Evolutionary conservation across 1,139 yeast species (phyloP), one percentile per base, ranked within the genome.

Genomic region (Blastobotrys illinoisensis): DNA sequence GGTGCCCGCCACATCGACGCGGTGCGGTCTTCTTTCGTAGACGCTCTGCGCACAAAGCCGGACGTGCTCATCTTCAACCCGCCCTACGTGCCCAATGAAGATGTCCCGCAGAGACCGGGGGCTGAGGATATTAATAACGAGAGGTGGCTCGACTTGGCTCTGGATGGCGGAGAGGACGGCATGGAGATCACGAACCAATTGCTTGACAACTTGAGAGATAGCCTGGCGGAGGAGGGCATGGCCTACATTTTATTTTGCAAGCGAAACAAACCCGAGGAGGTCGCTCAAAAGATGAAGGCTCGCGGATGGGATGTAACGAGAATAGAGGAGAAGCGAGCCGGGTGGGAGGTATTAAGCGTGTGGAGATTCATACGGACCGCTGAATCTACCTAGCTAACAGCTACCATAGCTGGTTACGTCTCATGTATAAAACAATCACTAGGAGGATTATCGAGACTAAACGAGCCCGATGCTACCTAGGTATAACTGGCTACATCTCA

Each of bases 301-400:
- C 62, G 64, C 13, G 84, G 85, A 0, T 88, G 95, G 95, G 55
- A 55, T 0, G 82, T 79, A 0, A 73, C 74, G 5, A 61, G 71
- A 20, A 74, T 87, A 1, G 76, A 82, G 7, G 75, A 77, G 52
- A 75, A 97, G 54, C 88, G 87, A 64, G 97, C 97, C 0, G 98
- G 98, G 0, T 89, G 97, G 97, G 99, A 93, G 69, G 93, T 87
- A n/a, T 74, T 93, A 44, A 80, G 88, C 57, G 85, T 93, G 13
- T 67, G 67, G 61, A 58, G 69, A 46, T 71, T 73, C 49, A 26
- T 40, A n/a, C 48, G 50, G 49, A 32, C 40, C 40, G 40, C 40
- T 11, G 11, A 32, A 6, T 32, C 13, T 7, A 5, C 2, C 3
- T 32, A 32, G 40, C 16, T 16, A 3, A 4, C 23, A 21, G n/a